phyloP scores from a whole-genome alignment of 2,329 filamentous ascomycete genomes.

The Graphiopsis chlorocephala region DNA sequence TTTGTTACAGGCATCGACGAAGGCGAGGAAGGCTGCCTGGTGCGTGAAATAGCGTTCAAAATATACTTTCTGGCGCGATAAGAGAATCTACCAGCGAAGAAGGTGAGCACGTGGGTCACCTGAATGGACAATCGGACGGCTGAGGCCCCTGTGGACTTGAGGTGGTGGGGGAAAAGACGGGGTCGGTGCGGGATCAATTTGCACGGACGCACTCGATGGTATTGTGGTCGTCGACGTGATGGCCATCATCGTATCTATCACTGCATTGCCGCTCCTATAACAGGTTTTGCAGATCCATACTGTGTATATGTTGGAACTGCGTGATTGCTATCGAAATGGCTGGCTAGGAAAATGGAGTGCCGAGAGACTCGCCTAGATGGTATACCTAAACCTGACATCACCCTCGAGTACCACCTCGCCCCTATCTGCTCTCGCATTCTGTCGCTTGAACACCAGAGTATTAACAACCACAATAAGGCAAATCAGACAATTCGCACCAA shows the following conservation, averaged over 20 bases:
- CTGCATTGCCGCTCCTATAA: neutral
- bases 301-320: neutral
- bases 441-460: constrained; percentile 40
- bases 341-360: neutral
- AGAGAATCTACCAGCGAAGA: neutral
- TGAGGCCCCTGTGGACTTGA: neutral
- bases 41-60: neutral
- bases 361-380: neutral
- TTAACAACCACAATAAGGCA: constrained; percentile 41
- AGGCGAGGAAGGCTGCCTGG: neutral
- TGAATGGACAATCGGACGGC: neutral
- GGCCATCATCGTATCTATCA: neutral
- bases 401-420: constrained; percentile 34
- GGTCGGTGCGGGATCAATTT: neutral
- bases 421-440: constrained; percentile 48
- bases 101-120: constrained; percentile 6
- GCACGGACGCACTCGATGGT: neutral
- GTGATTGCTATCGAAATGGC: neutral
- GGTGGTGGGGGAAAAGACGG: neutral
- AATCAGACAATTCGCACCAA: constrained; percentile 39
- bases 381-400: constrained; percentile 9
- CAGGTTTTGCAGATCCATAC: neutral
- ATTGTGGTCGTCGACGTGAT: neutral
- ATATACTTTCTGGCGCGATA: neutral
- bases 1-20: neutral